phyloP scores from a whole-genome alignment of 352 stramenopile species.

The Phytopythium montanum region DNA sequence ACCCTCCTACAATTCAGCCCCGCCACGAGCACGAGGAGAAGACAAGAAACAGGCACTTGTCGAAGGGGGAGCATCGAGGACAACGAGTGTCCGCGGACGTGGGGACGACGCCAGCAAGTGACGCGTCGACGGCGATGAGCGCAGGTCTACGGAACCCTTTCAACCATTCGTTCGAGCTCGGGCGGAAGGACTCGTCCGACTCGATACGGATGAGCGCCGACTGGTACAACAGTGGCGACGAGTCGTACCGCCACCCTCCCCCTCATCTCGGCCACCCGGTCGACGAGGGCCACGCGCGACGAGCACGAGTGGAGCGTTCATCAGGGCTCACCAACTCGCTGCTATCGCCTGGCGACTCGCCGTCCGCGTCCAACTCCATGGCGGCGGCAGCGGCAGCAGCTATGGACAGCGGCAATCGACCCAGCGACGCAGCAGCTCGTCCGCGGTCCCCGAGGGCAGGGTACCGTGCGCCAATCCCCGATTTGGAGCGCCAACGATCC shows the following conservation, averaged over 20 bases:
- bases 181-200: constrained; percentile 2
- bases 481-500: not conserved
- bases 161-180: constrained; percentile 8
- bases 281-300: not conserved
- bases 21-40: not conserved
- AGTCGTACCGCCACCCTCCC: not conserved
- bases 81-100: not conserved
- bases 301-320: not conserved
- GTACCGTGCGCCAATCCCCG: not conserved
- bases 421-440: not conserved
- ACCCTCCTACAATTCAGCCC: not conserved
- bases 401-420: not conserved
- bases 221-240: not conserved
- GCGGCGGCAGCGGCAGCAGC: constrained; percentile 2
- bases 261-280: not conserved
- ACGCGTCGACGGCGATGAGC: not conserved
- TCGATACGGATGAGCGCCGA: constrained; percentile 7
- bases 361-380: constrained; percentile 3
- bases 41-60: not conserved
- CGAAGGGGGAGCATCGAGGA: not conserved
- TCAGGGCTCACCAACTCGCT: constrained; percentile 1
- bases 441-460: not conserved
- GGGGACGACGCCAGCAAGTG: constrained; percentile 1
- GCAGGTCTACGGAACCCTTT: constrained; percentile 1
- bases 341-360: constrained; percentile 2